phyloP scores from a whole-genome alignment of 2,329 filamentous ascomycete genomes.

The Epichloe sibirici region DNA sequence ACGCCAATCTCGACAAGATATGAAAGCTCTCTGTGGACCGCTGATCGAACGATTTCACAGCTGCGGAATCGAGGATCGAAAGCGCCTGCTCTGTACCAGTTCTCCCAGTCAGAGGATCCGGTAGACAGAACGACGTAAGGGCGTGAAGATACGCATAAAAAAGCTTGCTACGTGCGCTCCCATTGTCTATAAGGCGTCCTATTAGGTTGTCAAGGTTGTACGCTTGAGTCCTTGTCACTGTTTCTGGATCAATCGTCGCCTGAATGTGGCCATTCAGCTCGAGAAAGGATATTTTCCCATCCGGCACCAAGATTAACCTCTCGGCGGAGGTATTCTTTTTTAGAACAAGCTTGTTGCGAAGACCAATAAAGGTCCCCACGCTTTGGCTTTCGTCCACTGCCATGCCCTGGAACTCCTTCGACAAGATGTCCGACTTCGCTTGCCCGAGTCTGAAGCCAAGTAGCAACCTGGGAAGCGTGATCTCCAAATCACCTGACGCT shows the following conservation, averaged over 20 bases:
- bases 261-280: conserved; percentile 16
- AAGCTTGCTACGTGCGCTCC: conserved; percentile 38
- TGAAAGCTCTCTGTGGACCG: conserved; percentile 1
- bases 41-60: conserved; percentile 29
- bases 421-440: conserved; percentile 21
- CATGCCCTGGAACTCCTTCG: conserved; percentile 37
- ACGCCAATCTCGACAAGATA: background rate
- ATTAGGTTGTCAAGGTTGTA: conserved; percentile 39
- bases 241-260: conserved; percentile 21
- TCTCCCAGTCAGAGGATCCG: conserved; percentile 32
- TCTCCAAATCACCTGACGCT: conserved; percentile 14
- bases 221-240: conserved; percentile 18
- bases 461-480: conserved; percentile 33
- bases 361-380: conserved; percentile 34
- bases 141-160: conserved; percentile 40
- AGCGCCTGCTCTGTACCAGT: conserved; percentile 46
- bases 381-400: conserved; percentile 24
- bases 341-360: conserved; percentile 35
- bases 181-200: conserved; percentile 36
- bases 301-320: conserved; percentile 26
- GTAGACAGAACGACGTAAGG: conserved; percentile 37
- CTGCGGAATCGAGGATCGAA: conserved; percentile 33
- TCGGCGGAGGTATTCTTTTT: conserved; percentile 4
- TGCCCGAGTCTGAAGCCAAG: conserved; percentile 31
- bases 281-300: conserved; percentile 15